These are phyloP conservation scores for Penicillium frequentans DNA, from an alignment of 2,329 filamentous ascomycete genomes.

Conservation along the genomic window DNA sequence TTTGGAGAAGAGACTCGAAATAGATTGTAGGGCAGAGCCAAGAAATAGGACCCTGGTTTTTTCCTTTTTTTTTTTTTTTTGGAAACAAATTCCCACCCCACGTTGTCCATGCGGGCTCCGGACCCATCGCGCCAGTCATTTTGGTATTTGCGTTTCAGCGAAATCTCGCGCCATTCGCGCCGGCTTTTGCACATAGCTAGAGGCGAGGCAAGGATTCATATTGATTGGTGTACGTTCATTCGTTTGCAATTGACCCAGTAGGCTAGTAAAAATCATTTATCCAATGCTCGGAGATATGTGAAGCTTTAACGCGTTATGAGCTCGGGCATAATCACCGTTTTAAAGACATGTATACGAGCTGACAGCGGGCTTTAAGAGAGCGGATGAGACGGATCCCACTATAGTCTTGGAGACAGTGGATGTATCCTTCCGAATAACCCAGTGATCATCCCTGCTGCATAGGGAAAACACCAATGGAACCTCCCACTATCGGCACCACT, in stretches of 20 bases:
- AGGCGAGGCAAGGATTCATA: neutral
- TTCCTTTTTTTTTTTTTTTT: neutral
- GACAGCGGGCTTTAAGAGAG: neutral
- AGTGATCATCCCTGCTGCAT: no score
- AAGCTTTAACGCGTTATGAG: neutral
- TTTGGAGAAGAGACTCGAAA: neutral
- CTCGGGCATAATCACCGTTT: neutral
- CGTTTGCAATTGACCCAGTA: neutral
- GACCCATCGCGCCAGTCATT: slow-evolving; percentile 4
- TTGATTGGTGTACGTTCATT: neutral
- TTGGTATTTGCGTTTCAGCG: neutral
- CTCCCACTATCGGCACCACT: no score
- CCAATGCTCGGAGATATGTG: neutral
- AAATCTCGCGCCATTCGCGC: slow-evolving; percentile 7
- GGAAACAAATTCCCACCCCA: neutral
- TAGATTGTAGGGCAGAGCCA: neutral
- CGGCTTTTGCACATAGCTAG: neutral
- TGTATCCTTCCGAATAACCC: neutral
- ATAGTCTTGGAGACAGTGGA: neutral
- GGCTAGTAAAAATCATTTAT: neutral
- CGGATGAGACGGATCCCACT: neutral
- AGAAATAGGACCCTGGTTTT: neutral
- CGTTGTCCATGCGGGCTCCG: neutral
- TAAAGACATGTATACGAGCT: neutral
- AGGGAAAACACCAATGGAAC: no score